These are phyloP conservation scores for Kwoniella pini DNA, from an alignment of 768 basidiomycete species.

Conservation along the genomic window DNA sequence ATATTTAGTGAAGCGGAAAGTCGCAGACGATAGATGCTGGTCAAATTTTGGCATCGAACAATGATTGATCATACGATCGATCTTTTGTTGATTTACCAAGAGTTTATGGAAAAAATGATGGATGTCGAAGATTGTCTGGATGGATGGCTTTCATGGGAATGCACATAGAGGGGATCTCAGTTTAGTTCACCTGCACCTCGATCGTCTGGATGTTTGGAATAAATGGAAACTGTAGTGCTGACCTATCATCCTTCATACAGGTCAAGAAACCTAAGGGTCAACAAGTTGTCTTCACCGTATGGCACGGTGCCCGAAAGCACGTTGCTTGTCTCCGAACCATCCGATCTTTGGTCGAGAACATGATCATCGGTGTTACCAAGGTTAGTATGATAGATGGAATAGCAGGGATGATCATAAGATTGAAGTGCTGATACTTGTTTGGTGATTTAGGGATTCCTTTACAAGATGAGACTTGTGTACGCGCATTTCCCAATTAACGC, in stretches of 20 bases:
- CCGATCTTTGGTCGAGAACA: constrained; percentile 90
- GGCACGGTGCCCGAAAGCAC: constrained; percentile 98
- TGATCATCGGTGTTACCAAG: constrained; percentile 97
- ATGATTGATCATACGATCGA: too few species aligned
- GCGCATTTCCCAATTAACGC: constrained; percentile 99
- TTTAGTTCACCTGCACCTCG: not conserved
- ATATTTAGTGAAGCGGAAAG: too few species aligned
- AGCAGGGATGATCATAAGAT: not conserved
- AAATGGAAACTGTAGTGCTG: not conserved
- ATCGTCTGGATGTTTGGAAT: not conserved
- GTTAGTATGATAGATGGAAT: constrained; percentile 55
- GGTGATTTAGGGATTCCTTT: constrained; percentile 80
- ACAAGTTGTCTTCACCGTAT: constrained; percentile 87
- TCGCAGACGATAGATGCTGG: too few species aligned
- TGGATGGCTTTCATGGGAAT: too few species aligned
- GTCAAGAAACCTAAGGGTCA: constrained; percentile 62
- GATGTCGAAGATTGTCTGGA: too few species aligned
- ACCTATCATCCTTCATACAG: constrained; percentile 27
- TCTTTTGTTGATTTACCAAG: too few species aligned
- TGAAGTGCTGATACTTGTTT: not conserved
- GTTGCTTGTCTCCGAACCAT: constrained; percentile 97
- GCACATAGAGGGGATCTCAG: too few species aligned
- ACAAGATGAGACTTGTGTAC: constrained; percentile 99
- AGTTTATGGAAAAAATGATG: too few species aligned
- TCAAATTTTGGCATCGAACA: too few species aligned